Conservation (phyloP, 805 yeast species). For the Metschnikowia rubicola region DNA sequence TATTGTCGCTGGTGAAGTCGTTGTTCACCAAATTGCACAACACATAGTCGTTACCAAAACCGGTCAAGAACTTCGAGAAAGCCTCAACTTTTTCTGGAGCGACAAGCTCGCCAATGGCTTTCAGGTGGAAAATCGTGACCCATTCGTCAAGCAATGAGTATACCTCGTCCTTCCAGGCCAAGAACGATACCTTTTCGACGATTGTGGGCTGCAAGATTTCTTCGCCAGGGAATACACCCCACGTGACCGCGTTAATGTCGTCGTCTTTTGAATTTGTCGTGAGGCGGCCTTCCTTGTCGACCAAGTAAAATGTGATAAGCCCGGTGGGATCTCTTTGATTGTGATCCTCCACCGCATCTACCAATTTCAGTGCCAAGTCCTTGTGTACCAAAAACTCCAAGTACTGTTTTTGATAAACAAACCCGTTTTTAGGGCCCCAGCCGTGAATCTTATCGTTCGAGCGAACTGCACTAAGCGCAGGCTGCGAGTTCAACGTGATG, state of each 20-base stretch:
- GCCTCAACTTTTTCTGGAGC: slow-evolving; percentile 27
- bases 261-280: slow-evolving; percentile 68
- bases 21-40: slow-evolving; percentile 90
- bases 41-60: slow-evolving; percentile 56
- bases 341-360: slow-evolving; percentile 40
- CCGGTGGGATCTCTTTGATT: slow-evolving; percentile 38
- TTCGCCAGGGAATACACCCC: slow-evolving; percentile 94
- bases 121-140: slow-evolving; percentile 50
- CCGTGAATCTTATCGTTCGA: slow-evolving; percentile 75
- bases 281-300: slow-evolving; percentile 54
- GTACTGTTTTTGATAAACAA: slow-evolving; percentile 92
- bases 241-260: slow-evolving; percentile 90
- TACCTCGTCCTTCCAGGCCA: slow-evolving; percentile 98
- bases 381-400: slow-evolving; percentile 80
- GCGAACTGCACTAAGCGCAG: slow-evolving; percentile 76
- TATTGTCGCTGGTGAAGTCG: slow-evolving; percentile 57
- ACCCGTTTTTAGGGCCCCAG: slow-evolving; percentile 95
- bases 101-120: slow-evolving; percentile 30
- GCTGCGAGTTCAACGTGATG: slow-evolving; percentile 89
- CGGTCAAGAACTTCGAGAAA: slow-evolving; percentile 41
- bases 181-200: slow-evolving; percentile 84
- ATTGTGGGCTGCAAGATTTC: slow-evolving; percentile 95
- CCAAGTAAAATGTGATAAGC: slow-evolving; percentile 74
- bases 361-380: slow-evolving; percentile 32
- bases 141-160: slow-evolving; percentile 80